Conservation (phyloP, 192 early-diverging fungal genomes). For the Entomortierella parvispora region DNA sequence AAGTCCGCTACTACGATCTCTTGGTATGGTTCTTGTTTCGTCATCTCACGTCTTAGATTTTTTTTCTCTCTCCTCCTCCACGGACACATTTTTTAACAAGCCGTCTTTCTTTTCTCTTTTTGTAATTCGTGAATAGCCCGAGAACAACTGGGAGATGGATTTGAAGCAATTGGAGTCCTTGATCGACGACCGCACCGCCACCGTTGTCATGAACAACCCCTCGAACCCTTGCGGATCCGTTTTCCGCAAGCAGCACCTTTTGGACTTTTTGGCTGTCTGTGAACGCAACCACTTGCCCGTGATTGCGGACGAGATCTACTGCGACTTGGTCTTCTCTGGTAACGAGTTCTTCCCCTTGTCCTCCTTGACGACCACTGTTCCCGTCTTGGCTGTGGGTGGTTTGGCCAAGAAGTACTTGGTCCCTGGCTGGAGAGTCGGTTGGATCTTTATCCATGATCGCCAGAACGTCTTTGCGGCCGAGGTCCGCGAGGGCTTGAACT, state of each 20-base stretch:
- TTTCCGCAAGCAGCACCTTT: conserved; percentile 76
- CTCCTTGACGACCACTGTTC: conserved; percentile 80
- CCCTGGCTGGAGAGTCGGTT: conserved; percentile 94
- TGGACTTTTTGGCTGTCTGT: conserved; percentile 75
- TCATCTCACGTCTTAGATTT: neutral
- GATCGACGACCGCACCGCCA: conserved; percentile 83
- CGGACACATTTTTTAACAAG: neutral
- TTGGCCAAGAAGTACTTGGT: conserved; percentile 91
- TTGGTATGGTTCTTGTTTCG: conserved; percentile 53
- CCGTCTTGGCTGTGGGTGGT: conserved; percentile 84
- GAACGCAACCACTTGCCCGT: conserved; percentile 82
- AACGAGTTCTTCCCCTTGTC: conserved; percentile 74
- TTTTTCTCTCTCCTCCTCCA: neutral
- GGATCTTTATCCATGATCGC: conserved; percentile 86
- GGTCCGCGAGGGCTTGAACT: conserved; percentile 77
- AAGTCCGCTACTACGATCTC: conserved; percentile 84
- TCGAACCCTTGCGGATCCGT: conserved; percentile 94
- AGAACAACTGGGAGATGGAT: conserved; percentile 87
- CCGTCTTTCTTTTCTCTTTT: neutral
- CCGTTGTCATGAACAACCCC: conserved; percentile 90
- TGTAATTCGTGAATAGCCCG: no score
- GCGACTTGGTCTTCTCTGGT: conserved; percentile 82
- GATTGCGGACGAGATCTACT: conserved; percentile 93
- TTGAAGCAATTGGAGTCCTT: conserved; percentile 80
- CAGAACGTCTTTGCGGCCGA: conserved; percentile 60